Evolutionary conservation across 1,284 basidiomycete species (phyloP), one percentile per base, ranked within the genome.

Genomic region (Microbotryomycetes sp.): DNA sequence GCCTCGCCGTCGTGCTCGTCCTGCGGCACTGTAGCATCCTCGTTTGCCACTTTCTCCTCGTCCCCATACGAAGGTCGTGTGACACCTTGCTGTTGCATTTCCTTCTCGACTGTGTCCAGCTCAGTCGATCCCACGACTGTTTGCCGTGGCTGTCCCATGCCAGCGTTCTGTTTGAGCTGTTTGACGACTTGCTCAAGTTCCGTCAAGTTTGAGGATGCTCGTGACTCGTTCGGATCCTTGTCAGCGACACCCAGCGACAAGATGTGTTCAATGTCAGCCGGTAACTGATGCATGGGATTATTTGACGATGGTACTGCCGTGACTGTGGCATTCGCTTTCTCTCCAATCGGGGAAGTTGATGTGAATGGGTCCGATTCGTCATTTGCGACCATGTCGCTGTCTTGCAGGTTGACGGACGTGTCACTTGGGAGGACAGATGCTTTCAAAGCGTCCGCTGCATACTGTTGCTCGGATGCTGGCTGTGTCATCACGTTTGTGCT

Each of bases 261-360:
- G 29, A 69, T 69, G 58, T 69, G 67, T 26, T 62, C 63, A 28
- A 69, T 69, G 49, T 69, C 67, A 31, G 64, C 58, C 9, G 66
- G 64, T 14, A 68, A 55, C 36, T 19, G 12, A n/a, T n/a, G n/a
- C n/a, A n/a, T n/a, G n/a, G n/a, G n/a, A n/a, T n/a, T n/a, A n/a
- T n/a, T n/a, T n/a, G n/a, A n/a, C n/a, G n/a, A n/a, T n/a, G n/a
- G n/a, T n/a, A n/a, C n/a, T n/a, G n/a, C n/a, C n/a, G n/a, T n/a
- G n/a, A n/a, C n/a, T n/a, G n/a, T n/a, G n/a, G n/a, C n/a, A n/a
- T n/a, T n/a, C n/a, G n/a, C n/a, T n/a, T n/a, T n/a, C n/a, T n/a
- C n/a, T n/a, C n/a, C n/a, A n/a, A n/a, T n/a, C n/a, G n/a, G n/a
- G n/a, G n/a, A n/a, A n/a, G n/a, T n/a, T n/a, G n/a, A n/a, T n/a